phyloP scores from a whole-genome alignment of 352 stramenopile species.

The Globisporangium apiculatum region DNA sequence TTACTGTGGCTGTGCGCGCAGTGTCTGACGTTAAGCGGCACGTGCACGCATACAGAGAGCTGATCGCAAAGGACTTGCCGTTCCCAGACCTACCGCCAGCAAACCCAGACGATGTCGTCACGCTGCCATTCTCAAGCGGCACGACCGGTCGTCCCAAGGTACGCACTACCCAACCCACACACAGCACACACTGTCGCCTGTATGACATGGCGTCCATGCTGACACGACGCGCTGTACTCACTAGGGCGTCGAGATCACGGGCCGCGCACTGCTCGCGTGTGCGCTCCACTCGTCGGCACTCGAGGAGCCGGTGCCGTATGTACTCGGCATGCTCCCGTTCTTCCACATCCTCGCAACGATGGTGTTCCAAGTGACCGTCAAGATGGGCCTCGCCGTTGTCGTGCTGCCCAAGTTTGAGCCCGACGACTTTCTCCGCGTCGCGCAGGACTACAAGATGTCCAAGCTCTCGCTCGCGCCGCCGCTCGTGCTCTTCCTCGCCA shows the following conservation, averaged over 20 bases:
- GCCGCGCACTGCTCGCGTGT: constrained; percentile 74
- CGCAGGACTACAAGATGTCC: constrained; percentile 61
- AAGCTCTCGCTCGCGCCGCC: constrained; percentile 70
- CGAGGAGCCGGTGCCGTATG: constrained; percentile 55
- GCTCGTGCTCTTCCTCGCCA: constrained; percentile 71
- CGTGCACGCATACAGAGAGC: constrained; percentile 13
- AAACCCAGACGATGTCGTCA: constrained; percentile 12
- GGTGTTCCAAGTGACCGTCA: constrained; percentile 63
- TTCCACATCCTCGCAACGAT: constrained; percentile 90
- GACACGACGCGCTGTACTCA: background rate
- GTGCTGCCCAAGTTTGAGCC: constrained; percentile 86
- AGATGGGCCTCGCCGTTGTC: constrained; percentile 57
- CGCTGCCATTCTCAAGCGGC: constrained; percentile 88
- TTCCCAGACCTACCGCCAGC: constrained; percentile 2
- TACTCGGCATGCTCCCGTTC: constrained; percentile 80
- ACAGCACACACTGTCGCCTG: background rate
- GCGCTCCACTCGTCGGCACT: constrained; percentile 46
- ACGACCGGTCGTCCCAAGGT: constrained; percentile 84
- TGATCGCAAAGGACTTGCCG: constrained; percentile 13
- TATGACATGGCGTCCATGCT: background rate
- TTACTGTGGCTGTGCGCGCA: no score
- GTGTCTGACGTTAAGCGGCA: no score
- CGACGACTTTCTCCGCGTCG: constrained; percentile 63
- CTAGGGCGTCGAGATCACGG: constrained; percentile 78
- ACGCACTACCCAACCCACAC: background rate